A percentile compares a stretch with the other conserved stretches of the same genome.
Evolutionary conservation across 306 rosid genomes (phyloP).

Genomic region (Begonia loranthoides): DNA sequence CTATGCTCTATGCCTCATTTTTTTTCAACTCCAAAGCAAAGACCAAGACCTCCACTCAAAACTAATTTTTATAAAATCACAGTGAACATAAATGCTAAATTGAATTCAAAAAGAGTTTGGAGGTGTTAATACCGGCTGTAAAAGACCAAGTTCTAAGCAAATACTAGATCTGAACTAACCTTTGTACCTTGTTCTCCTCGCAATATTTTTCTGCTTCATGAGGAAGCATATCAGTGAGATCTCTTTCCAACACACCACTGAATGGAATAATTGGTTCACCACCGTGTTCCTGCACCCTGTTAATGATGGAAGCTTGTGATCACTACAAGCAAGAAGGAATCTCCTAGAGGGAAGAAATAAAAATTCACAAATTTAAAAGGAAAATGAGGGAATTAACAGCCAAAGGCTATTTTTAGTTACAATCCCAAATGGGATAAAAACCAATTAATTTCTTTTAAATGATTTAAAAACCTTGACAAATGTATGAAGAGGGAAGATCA

Average conservation of each 20-base stretch:
- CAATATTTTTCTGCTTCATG: conserved; percentile 80
- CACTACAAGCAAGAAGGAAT: conserved; percentile 1
- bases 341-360: no score
- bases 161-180: conserved; percentile 23
- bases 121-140: no score
- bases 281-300: conserved; percentile 99
- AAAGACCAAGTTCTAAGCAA: no score
- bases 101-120: no score
- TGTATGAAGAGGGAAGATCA: conserved; percentile 2
- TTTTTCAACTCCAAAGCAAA: no score
- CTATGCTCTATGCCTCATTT: no score
- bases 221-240: conserved; percentile 66
- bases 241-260: conserved; percentile 79
- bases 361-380: no score
- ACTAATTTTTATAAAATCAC: no score
- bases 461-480: conserved; percentile 1
- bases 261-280: conserved; percentile 82
- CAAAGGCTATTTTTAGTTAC: background rate
- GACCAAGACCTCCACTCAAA: no score
- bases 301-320: conserved; percentile 11
- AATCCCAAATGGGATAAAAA: background rate
- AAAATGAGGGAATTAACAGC: background rate
- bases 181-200: conserved; percentile 74
- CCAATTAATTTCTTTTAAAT: background rate
- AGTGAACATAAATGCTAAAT: no score